Evolutionary conservation across 1,139 yeast genomes (phyloP).

Genomic region (Kodamaea sp.): DNA sequence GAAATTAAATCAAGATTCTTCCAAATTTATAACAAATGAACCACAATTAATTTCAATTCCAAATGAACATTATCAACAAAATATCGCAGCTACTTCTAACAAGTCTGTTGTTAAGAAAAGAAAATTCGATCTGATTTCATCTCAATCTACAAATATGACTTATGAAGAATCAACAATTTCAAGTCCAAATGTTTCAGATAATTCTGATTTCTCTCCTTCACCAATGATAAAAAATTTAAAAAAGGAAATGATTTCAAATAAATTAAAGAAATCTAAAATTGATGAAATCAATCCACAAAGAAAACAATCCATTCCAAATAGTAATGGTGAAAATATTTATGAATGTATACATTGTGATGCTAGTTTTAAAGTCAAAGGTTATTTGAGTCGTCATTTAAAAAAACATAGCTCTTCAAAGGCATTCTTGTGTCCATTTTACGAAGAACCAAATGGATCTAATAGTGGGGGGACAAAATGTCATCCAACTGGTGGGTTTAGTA

Average conservation of each 20-base stretch:
- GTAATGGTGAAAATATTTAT: conserved; percentile 11
- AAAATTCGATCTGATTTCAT: conserved; percentile 10
- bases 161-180: conserved; percentile 2
- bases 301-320: conserved; percentile 3
- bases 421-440: conserved; percentile 52
- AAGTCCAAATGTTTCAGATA: conserved; percentile 1
- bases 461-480: conserved; percentile 49
- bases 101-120: conserved; percentile 9
- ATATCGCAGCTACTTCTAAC: background rate
- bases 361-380: conserved; percentile 52
- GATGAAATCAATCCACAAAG: conserved; percentile 2
- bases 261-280: conserved; percentile 6
- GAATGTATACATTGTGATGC: conserved; percentile 47
- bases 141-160: conserved; percentile 3
- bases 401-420: conserved; percentile 51
- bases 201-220: conserved; percentile 1
- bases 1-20: conserved; percentile 10
- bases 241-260: conserved; percentile 3
- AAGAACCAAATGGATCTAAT: conserved; percentile 22
- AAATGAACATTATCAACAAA: background rate
- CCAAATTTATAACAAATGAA: background rate
- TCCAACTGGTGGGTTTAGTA: conserved; percentile 56
- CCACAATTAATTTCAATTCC: background rate
- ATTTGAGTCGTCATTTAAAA: conserved; percentile 53
- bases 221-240: conserved; percentile 2